Evolutionary conservation across 768 basidiomycete genomes (phyloP), one percentile per base, ranked within the genome.

Genomic region (Leccinum imitatum): DNA sequence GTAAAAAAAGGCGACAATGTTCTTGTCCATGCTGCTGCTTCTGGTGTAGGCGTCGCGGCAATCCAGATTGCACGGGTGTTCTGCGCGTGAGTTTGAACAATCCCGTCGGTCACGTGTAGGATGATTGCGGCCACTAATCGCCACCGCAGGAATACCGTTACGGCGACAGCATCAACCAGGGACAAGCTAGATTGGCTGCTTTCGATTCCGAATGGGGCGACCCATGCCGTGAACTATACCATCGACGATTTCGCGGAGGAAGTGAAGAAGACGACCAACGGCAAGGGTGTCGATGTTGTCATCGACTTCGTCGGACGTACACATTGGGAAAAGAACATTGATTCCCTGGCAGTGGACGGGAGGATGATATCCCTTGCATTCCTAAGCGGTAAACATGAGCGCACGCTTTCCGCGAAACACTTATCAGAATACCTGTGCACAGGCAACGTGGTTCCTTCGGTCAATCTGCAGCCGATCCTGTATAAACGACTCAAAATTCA

Each of bases 1-100:
- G 67, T 95, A 48, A 83, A 87, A 69, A 69, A 80, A 62, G 84
- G 85, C 37, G 87, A 93, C 51, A 76, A 89, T 67, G 91, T 93
- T 10, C 81, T 98, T 15, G 80, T 98, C 13, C 96, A 98, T 69
- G 93, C 94, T 19, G 95, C 88, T 7, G 93, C 93, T 3, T 93
- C 91, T 13, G 93, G 95, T 30, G 93, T 97, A 4, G 94, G 94
- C 1, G 72, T 95, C 15, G 88, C 94, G 3, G 91, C 92, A 14
- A 91, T 90, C 53, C 95, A 98, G 73, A 76, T 97, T 19, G 92
- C 94, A 19, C 85, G 91, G 25, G 69, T 81, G 50, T 83, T 81
- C 61, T 85, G 84, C 59, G 90, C 90, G 90, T 92, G 68, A 77
- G 89, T 81, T 59, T 59, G 47, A 33, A 58, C 52, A 63, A 14